Evolutionary conservation across 148 eudicot species (phyloP).

Genomic region (Cornus kousa): DNA sequence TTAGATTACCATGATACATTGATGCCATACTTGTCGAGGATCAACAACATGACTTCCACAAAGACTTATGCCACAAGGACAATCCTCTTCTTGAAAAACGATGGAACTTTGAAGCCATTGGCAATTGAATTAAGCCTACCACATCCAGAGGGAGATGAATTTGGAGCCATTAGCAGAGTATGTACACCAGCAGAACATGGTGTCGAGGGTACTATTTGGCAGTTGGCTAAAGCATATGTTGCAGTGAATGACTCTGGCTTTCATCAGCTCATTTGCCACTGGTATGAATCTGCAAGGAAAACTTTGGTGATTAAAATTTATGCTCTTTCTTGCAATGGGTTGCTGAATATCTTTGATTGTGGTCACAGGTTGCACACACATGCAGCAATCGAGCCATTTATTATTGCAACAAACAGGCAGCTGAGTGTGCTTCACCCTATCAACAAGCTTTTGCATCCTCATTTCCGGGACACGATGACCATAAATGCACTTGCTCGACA

Average conservation of each 20-base stretch:
- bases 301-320: not conserved
- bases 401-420: constrained; percentile 76
- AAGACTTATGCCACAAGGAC: constrained; percentile 79
- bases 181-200: constrained; percentile 64
- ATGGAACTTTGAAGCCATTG: constrained; percentile 70
- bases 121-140: constrained; percentile 77
- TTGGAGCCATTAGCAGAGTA: constrained; percentile 53
- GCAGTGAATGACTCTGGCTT: constrained; percentile 69
- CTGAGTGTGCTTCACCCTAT: constrained; percentile 84
- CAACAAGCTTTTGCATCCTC: constrained; percentile 78
- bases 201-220: constrained; percentile 61
- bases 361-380: constrained; percentile 66
- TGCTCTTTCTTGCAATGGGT: not conserved
- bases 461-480: constrained; percentile 74
- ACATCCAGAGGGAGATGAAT: constrained; percentile 50
- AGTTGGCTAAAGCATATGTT: constrained; percentile 85
- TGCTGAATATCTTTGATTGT: not conserved
- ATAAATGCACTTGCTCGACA: constrained; percentile 71
- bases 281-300: constrained; percentile 40
- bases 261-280: constrained; percentile 86
- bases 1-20: constrained; percentile 69
- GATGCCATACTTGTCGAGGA: constrained; percentile 65
- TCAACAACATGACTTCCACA: constrained; percentile 58
- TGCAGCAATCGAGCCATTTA: constrained; percentile 70
- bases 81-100: constrained; percentile 55